phyloP scores from a whole-genome alignment of 768 basidiomycete genomes.

The Astraeus odoratus region DNA sequence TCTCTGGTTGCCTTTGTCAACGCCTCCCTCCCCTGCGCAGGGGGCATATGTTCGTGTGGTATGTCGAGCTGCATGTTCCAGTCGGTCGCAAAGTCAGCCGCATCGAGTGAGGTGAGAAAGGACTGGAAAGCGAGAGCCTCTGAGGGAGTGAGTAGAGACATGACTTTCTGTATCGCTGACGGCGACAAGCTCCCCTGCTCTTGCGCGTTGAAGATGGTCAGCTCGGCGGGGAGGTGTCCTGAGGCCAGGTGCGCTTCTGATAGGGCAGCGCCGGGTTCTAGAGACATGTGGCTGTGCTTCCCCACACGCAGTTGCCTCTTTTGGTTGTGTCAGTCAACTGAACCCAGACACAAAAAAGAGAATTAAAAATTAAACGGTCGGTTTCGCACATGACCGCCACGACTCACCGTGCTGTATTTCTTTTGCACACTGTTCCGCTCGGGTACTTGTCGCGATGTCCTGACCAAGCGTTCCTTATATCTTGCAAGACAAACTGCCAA shows the following conservation, averaged over 20 bases:
- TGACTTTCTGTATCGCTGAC: conserved; percentile 15
- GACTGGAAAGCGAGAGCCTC: conserved; percentile 65
- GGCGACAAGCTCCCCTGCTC: not conserved
- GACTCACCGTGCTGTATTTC: no score
- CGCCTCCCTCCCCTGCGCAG: conserved; percentile 52
- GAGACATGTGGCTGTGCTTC: conserved; percentile 25
- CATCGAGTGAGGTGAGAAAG: conserved; percentile 53
- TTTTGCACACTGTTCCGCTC: no score
- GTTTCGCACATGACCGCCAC: no score
- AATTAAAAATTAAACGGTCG: no score
- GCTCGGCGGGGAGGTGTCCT: not conserved
- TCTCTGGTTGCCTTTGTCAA: conserved; percentile 78
- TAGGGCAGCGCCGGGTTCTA: conserved; percentile 12
- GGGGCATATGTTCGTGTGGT: conserved; percentile 41
- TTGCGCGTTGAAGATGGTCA: not conserved
- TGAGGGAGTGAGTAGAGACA: conserved; percentile 59
- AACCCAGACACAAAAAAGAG: not conserved
- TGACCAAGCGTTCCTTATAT: no score
- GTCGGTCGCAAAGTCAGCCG: conserved; percentile 35
- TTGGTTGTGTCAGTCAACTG: conserved; percentile 14
- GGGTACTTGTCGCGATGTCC: no score
- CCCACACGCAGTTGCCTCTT: conserved; percentile 18
- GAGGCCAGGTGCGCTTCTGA: conserved; percentile 7
- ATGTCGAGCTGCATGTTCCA: conserved; percentile 37
- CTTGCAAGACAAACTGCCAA: no score